Evolutionary conservation across 805 yeast species (phyloP).

Genomic region (Maudiozyma saulgeensis): DNA sequence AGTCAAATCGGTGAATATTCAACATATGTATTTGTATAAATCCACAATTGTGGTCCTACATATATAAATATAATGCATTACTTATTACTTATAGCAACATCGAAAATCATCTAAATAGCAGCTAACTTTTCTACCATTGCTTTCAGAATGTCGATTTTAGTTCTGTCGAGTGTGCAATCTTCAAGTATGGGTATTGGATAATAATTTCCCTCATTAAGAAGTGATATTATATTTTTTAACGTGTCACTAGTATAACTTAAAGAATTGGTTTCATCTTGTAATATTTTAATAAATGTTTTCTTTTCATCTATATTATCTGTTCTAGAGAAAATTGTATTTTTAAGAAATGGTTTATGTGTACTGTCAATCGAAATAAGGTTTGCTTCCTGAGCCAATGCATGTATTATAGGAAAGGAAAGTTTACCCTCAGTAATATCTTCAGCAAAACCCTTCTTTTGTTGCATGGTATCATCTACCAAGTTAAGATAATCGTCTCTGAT

Average conservation of each 20-base stretch:
- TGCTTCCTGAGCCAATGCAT: conserved; percentile 36
- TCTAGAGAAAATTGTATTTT: conserved; percentile 42
- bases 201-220: conserved; percentile 15
- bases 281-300: conserved; percentile 38
- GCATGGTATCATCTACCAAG: conserved; percentile 36
- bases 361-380: conserved; percentile 7
- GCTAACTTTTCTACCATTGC: not conserved
- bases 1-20: not conserved
- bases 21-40: not conserved
- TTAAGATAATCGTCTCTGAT: conserved; percentile 78
- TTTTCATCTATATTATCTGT: conserved; percentile 45
- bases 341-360: conserved; percentile 29
- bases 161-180: not conserved
- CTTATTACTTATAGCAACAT: not conserved
- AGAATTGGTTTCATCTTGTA: conserved; percentile 31
- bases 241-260: conserved; percentile 17
- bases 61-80: not conserved
- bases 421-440: conserved; percentile 90
- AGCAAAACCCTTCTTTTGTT: conserved; percentile 64
- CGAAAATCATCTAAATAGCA: not conserved
- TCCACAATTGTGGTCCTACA: not conserved
- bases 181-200: conserved; percentile 8
- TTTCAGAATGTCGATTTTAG: not conserved
- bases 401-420: conserved; percentile 77
- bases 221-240: conserved; percentile 12